Conservation (phyloP, 345 rosid genomes). For the Salix dunnii region DNA sequence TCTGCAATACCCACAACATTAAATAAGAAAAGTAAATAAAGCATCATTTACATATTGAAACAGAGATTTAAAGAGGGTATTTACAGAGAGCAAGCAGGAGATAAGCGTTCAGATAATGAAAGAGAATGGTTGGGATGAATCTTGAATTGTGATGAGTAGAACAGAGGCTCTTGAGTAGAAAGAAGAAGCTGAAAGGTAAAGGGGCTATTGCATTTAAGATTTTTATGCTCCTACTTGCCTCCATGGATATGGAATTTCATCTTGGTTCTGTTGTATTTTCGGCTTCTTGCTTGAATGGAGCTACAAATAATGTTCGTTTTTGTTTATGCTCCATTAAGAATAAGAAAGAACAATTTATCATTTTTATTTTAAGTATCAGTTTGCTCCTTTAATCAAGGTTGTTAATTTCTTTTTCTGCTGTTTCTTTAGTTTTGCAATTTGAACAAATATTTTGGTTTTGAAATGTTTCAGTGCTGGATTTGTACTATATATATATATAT, state of each 20-base stretch:
- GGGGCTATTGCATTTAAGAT: constrained; percentile 39
- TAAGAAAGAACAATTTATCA: neutral
- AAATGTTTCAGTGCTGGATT: too few species aligned
- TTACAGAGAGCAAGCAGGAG: constrained; percentile 39
- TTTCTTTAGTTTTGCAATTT: too few species aligned
- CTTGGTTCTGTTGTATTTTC: neutral
- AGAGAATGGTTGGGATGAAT: constrained; percentile 19
- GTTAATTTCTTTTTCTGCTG: too few species aligned
- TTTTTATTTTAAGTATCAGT: too few species aligned
- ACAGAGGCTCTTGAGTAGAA: constrained; percentile 28
- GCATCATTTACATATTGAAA: neutral
- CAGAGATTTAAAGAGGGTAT: neutral
- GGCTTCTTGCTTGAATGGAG: neutral
- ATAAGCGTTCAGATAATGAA: constrained; percentile 22
- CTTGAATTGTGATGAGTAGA: constrained; percentile 29
- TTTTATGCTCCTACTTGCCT: constrained; percentile 26
- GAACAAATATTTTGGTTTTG: too few species aligned
- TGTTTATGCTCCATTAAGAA: too few species aligned
- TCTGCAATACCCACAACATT: constrained; percentile 29
- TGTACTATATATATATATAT: too few species aligned
- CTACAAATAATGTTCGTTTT: neutral
- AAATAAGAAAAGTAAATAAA: neutral
- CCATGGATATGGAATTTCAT: neutral
- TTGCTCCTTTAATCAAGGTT: too few species aligned
- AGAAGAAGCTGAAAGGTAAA: constrained; percentile 22